Evolutionary conservation across 768 basidiomycete genomes (phyloP).

Genomic region (Podaxis rugospora): DNA sequence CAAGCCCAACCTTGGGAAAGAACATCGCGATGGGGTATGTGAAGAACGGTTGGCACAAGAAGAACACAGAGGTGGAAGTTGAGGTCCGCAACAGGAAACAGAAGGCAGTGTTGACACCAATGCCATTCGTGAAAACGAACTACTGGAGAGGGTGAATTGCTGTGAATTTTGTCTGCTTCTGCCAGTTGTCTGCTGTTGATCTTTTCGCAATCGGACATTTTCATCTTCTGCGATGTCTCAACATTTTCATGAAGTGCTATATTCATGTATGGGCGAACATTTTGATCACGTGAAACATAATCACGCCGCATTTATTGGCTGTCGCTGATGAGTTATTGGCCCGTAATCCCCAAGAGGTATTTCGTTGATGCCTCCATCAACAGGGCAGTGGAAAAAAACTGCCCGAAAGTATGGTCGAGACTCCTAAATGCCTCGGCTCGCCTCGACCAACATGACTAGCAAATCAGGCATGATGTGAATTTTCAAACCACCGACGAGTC

Average conservation of each 20-base stretch:
- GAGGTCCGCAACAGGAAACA: conserved; percentile 81
- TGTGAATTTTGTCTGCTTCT: not conserved
- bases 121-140: conserved; percentile 85
- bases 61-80: conserved; percentile 79
- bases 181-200: not conserved
- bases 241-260: not conserved
- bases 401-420: not conserved
- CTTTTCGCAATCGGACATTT: not conserved
- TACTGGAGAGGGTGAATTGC: conserved; percentile 64
- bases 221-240: not conserved
- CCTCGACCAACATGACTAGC: not conserved
- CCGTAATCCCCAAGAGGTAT: not conserved
- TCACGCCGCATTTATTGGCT: not conserved
- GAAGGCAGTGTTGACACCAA: conserved; percentile 66
- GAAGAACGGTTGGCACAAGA: conserved; percentile 78
- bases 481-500: not conserved
- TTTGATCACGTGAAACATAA: not conserved
- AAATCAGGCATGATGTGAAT: not conserved
- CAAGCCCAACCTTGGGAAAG: conserved; percentile 81
- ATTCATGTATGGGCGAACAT: not conserved
- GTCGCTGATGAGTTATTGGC: not conserved
- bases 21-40: conserved; percentile 99
- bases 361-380: not conserved
- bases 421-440: not conserved
- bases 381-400: not conserved